A percentile compares a stretch with the other conserved stretches of the same genome.
Conservation (phyloP, 1,139 yeast genomes). For the Citeromyces hawaiiensis region DNA sequence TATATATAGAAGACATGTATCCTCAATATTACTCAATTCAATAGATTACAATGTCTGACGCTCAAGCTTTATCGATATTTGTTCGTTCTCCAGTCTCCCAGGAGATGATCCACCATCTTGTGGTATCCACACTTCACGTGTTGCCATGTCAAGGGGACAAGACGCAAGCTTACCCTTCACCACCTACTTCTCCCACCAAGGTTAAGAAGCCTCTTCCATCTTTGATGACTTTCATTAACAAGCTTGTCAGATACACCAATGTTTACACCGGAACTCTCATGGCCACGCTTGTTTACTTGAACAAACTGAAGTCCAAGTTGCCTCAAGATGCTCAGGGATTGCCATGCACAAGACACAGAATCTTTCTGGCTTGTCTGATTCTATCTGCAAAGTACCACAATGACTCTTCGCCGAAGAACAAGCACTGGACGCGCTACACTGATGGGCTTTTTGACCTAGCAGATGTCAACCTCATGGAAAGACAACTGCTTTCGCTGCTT, state of each 20-base stretch:
- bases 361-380: conserved; percentile 59
- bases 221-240: conserved; percentile 59
- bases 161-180: conserved; percentile 19
- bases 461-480: conserved; percentile 71
- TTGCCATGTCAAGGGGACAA: conserved; percentile 36
- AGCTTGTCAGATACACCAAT: conserved; percentile 57
- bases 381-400: conserved; percentile 63
- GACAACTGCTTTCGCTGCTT: conserved; percentile 53
- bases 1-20: too few species aligned
- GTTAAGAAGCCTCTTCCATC: conserved; percentile 38
- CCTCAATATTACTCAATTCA: too few species aligned
- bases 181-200: conserved; percentile 20
- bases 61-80: conserved; percentile 42
- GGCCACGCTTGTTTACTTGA: conserved; percentile 57
- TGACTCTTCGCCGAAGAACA: conserved; percentile 65
- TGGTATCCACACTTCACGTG: conserved; percentile 48
- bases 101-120: conserved; percentile 54
- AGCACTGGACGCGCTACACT: conserved; percentile 68
- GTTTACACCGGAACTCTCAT: conserved; percentile 68
- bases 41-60: conserved; percentile 23
- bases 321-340: conserved; percentile 65
- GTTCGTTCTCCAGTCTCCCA: conserved; percentile 46
- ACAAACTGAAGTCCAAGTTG: conserved; percentile 41
- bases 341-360: conserved; percentile 69
- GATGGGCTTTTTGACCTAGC: conserved; percentile 55